Evolutionary conservation across 495 filamentous ascomycete genomes (phyloP).

Genomic region (Podospora pseudopauciseta): DNA sequence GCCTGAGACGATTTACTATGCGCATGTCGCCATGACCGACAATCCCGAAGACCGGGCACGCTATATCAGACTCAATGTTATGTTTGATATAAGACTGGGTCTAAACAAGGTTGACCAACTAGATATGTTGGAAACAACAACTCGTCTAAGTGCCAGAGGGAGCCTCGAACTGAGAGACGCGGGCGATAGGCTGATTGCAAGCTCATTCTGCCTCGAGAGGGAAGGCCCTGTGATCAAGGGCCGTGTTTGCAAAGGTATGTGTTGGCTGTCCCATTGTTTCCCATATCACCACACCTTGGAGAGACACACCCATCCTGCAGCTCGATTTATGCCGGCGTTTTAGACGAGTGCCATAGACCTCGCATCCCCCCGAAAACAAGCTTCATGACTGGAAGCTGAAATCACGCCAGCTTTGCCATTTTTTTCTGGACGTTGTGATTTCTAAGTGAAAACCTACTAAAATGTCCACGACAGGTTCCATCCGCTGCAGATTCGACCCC

Average conservation of each 20-base stretch:
- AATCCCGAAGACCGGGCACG: constrained; percentile 18
- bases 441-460: background rate
- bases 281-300: background rate
- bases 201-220: constrained; percentile 41
- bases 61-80: constrained; percentile 34
- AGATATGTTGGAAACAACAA: constrained; percentile 23
- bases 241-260: constrained; percentile 31
- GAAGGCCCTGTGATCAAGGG: constrained; percentile 23
- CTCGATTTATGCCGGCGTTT: no score
- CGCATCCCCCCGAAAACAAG: no score
- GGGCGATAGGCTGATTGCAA: constrained; percentile 38
- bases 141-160: constrained; percentile 21
- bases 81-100: constrained; percentile 21
- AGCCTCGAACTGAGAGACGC: constrained; percentile 29
- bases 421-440: background rate
- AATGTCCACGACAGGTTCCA: constrained; percentile 21
- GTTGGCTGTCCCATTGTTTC: background rate
- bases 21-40: background rate
- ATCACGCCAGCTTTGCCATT: background rate
- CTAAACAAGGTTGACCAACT: constrained; percentile 28
- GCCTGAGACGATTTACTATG: constrained; percentile 31
- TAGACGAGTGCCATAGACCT: no score
- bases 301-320: no score
- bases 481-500: constrained; percentile 34
- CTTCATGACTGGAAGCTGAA: no score